A percentile compares a stretch with the other conserved stretches of the same genome.
These are phyloP conservation scores for Cenchrus purpureus DNA, from an alignment of 176 grass and related monocot genomes.

Conservation along the genomic window DNA sequence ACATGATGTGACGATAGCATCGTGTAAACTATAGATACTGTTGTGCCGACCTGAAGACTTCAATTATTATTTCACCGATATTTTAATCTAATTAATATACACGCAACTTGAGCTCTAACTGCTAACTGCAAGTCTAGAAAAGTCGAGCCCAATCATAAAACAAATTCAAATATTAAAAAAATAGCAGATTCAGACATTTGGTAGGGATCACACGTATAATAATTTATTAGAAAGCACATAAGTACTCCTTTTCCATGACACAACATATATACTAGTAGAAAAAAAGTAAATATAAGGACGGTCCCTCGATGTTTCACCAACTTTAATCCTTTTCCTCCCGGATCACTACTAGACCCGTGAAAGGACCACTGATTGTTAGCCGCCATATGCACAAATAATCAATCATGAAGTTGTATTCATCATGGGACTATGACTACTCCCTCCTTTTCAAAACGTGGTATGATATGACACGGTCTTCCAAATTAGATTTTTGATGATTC, in stretches of 20 bases:
- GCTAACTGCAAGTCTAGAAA: not conserved
- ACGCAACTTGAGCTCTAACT: not conserved
- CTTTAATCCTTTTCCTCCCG: not conserved
- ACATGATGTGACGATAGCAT: no score
- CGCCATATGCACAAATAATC: not conserved
- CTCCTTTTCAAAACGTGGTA: no score
- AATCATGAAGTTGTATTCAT: slow-evolving; percentile 1
- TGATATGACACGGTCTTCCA: no score
- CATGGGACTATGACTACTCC: not conserved
- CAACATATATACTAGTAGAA: not conserved
- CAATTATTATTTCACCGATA: not conserved
- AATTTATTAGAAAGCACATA: not conserved
- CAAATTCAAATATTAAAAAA: not conserved
- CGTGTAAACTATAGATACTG: not conserved
- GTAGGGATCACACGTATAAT: not conserved
- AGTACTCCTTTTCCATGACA: not conserved
- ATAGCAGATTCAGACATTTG: not conserved
- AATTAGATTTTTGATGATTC: no score
- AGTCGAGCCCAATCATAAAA: not conserved
- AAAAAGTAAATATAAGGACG: not conserved
- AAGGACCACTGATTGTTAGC: slow-evolving; percentile 6
- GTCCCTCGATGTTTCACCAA: not conserved
- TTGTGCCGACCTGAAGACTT: slow-evolving; percentile 28
- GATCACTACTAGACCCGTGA: not conserved
- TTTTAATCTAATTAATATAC: not conserved